Evolutionary conservation across 805 yeast species (phyloP).

Genomic region (Teunomyces panamensis): DNA sequence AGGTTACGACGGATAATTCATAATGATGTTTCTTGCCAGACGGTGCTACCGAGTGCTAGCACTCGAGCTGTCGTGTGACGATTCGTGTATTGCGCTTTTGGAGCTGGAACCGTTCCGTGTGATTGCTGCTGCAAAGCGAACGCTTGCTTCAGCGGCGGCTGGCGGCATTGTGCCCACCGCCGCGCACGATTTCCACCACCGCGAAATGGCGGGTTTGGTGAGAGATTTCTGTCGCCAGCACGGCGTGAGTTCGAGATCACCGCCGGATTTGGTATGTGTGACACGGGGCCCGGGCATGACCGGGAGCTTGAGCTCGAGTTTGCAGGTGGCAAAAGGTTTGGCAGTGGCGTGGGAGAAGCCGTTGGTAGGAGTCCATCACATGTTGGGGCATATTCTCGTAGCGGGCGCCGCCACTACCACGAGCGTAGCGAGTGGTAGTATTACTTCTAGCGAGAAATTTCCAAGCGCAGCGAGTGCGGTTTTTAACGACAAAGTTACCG

Average conservation of each 20-base stretch:
- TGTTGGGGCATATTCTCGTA: constrained; percentile 86
- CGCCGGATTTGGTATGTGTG: constrained; percentile 78
- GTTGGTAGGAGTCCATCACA: constrained; percentile 88
- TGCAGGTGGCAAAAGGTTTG: constrained; percentile 83
- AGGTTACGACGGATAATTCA: too few species aligned
- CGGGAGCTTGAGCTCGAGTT: constrained; percentile 80
- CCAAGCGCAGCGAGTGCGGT: too few species aligned
- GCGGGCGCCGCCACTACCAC: constrained; percentile 3
- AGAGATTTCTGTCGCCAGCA: constrained; percentile 38
- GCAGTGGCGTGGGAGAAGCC: constrained; percentile 76
- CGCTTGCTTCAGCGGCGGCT: constrained; percentile 58
- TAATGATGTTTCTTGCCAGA: neutral
- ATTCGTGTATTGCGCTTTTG: constrained; percentile 81
- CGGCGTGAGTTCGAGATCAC: constrained; percentile 23
- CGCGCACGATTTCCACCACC: constrained; percentile 79
- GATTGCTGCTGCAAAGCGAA: constrained; percentile 57
- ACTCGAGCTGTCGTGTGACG: constrained; percentile 93
- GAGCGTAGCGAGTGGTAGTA: neutral
- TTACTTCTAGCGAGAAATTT: neutral
- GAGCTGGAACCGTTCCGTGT: constrained; percentile 42
- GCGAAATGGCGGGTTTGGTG: constrained; percentile 51
- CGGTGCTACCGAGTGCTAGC: constrained; percentile 68
- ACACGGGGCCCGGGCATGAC: constrained; percentile 98
- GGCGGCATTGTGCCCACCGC: constrained; percentile 91
- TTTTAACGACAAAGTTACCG: neutral